Evolutionary conservation across 83 land plant species (phyloP).

Genomic region (Diphasiastrum complanatum): DNA sequence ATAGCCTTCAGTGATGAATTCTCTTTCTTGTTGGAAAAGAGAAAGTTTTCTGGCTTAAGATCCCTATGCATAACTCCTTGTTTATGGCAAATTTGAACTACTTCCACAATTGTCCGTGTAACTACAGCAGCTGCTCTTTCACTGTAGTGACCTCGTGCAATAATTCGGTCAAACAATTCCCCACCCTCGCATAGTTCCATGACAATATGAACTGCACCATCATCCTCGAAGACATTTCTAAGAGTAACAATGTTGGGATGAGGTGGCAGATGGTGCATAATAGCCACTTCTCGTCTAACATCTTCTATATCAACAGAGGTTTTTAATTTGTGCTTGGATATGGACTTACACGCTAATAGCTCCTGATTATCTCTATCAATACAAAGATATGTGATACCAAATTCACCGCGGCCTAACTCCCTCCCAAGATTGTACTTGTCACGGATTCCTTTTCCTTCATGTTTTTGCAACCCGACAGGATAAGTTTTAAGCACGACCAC

Average conservation of each 20-base stretch:
- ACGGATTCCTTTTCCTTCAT: background rate
- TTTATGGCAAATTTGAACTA: background rate
- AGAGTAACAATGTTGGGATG: slow-evolving; percentile 7
- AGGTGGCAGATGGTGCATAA: slow-evolving; percentile 14
- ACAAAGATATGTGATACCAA: too few species aligned
- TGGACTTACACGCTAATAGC: slow-evolving; percentile 9
- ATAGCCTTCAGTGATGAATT: too few species aligned
- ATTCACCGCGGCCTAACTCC: slow-evolving; percentile 14
- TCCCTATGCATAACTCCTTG: too few species aligned
- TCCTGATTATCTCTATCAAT: background rate
- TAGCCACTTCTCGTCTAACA: slow-evolving; percentile 10
- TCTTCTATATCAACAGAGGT: slow-evolving; percentile 13
- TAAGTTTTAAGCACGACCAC: background rate
- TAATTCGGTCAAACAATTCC: slow-evolving; percentile 7
- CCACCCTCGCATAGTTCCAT: too few species aligned
- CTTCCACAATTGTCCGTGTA: slow-evolving; percentile 12
- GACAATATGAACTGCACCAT: slow-evolving; percentile 8
- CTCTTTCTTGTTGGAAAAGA: too few species aligned
- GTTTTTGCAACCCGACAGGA: background rate
- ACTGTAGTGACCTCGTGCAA: slow-evolving; percentile 12
- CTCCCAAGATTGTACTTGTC: slow-evolving; percentile 11
- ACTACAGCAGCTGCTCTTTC: slow-evolving; percentile 14
- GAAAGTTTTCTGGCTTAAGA: too few species aligned
- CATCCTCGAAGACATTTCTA: slow-evolving; percentile 8
- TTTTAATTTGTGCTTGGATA: slow-evolving; percentile 9